These are phyloP conservation scores for Aspergillus ibericus DNA, from an alignment of 2,329 filamentous ascomycete genomes.

Conservation along the genomic window DNA sequence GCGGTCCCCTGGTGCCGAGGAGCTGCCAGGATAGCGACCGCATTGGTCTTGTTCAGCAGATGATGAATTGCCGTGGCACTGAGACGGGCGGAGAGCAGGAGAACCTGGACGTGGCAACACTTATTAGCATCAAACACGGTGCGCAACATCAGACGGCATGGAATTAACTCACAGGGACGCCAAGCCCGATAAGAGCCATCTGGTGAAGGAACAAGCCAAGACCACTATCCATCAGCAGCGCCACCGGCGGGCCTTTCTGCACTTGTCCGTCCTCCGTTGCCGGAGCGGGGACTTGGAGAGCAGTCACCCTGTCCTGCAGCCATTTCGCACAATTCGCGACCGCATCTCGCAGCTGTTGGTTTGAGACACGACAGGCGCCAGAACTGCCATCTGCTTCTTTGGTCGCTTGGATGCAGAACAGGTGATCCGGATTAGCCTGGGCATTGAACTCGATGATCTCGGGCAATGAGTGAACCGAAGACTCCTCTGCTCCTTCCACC, in stretches of 20 bases:
- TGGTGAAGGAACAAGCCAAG: background rate
- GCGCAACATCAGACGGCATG: background rate
- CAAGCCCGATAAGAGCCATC: background rate
- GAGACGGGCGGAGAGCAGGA: background rate
- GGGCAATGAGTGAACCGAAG: background rate
- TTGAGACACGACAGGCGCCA: background rate
- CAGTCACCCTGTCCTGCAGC: background rate
- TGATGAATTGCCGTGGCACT: background rate
- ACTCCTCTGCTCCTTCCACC: too few relatives aligned
- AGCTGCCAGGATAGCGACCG: background rate
- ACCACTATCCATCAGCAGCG: constrained; percentile 6
- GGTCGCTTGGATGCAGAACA: constrained; percentile 2
- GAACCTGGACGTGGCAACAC: background rate
- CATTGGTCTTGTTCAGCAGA: background rate
- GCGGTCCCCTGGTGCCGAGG: background rate
- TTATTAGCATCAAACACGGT: too few relatives aligned
- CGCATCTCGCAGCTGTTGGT: background rate
- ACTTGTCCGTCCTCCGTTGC: background rate
- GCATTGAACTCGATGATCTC: constrained; percentile 8
- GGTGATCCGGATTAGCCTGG: background rate
- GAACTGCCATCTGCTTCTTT: background rate
- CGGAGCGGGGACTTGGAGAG: background rate
- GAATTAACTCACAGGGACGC: background rate
- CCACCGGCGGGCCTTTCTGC: background rate
- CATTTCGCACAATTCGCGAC: background rate